These are phyloP conservation scores for Colletotrichum sp. DNA, from an alignment of 2,329 filamentous ascomycete species.

Conservation along the genomic window DNA sequence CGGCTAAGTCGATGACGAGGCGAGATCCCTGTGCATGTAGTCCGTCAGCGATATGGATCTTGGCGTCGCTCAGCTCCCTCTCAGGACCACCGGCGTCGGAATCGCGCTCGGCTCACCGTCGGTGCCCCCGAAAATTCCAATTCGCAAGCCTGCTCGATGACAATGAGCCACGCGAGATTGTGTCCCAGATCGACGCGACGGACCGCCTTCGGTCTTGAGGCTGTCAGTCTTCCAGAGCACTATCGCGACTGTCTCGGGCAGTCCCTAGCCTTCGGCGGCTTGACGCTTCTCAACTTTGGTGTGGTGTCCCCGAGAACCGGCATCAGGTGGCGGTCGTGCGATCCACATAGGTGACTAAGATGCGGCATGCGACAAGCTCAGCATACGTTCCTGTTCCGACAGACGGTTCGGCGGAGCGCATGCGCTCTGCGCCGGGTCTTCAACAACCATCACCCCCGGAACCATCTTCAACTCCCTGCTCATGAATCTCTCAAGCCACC, in stretches of 20 bases:
- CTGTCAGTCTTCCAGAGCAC: background rate
- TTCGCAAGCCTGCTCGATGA: background rate
- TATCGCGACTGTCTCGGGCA: background rate
- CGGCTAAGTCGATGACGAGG: background rate
- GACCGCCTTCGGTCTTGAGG: background rate
- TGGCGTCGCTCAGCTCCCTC: background rate
- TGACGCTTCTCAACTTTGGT: background rate
- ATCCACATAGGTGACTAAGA: background rate
- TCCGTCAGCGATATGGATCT: background rate
- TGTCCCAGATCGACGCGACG: background rate
- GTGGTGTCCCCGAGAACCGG: background rate
- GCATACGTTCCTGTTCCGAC: background rate
- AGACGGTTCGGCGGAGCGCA: background rate
- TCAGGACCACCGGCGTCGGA: background rate
- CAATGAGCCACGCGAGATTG: background rate
- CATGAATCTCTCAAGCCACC: background rate
- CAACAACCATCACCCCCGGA: background rate
- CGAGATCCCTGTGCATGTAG: background rate
- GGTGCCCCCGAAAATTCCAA: background rate
- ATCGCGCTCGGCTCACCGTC: background rate
- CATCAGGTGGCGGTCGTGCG: background rate
- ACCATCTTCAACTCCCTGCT: background rate
- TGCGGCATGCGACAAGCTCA: background rate
- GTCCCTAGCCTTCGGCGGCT: background rate
- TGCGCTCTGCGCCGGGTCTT: background rate